A percentile compares a stretch with the other conserved stretches of the same genome.
phyloP scores from a whole-genome alignment of 768 basidiomycete genomes.

The Suillus decipiens region DNA sequence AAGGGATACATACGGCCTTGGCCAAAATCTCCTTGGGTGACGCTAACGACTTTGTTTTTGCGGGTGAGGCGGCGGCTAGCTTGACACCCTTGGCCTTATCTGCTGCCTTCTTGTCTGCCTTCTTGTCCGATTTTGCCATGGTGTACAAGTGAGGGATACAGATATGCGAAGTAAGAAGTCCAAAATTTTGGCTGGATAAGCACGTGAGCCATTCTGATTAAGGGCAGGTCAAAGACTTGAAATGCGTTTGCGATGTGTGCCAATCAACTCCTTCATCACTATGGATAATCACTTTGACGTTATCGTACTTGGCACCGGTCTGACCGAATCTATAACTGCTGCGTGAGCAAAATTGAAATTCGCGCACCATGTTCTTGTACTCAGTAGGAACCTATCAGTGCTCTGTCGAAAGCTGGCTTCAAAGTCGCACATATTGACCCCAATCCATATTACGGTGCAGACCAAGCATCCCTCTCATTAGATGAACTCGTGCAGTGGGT shows the following conservation, averaged over 20 bases:
- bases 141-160: constrained; percentile 13
- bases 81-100: constrained; percentile 36
- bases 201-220: constrained; percentile 26
- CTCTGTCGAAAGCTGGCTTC: constrained; percentile 86
- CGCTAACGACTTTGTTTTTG: constrained; percentile 28
- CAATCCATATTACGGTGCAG: constrained; percentile 82
- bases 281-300: constrained; percentile 58
- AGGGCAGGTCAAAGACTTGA: constrained; percentile 25
- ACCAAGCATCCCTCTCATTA: constrained; percentile 78
- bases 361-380: constrained; percentile 8
- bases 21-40: constrained; percentile 46
- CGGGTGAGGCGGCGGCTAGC: constrained; percentile 26
- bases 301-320: constrained; percentile 73
- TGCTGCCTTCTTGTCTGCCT: constrained; percentile 34
- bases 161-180: not conserved
- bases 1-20: constrained; percentile 35
- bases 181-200: constrained; percentile 20
- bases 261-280: not conserved
- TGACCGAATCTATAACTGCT: constrained; percentile 83
- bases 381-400: constrained; percentile 44
- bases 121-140: constrained; percentile 45
- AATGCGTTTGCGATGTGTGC: no score
- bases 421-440: constrained; percentile 87
- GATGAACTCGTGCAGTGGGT: constrained; percentile 81
- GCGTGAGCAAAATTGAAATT: constrained; percentile 62